Evolutionary conservation across 2,329 filamentous ascomycete genomes (phyloP), one percentile per base, ranked within the genome.

Genomic region (Venturia pyrina): DNA sequence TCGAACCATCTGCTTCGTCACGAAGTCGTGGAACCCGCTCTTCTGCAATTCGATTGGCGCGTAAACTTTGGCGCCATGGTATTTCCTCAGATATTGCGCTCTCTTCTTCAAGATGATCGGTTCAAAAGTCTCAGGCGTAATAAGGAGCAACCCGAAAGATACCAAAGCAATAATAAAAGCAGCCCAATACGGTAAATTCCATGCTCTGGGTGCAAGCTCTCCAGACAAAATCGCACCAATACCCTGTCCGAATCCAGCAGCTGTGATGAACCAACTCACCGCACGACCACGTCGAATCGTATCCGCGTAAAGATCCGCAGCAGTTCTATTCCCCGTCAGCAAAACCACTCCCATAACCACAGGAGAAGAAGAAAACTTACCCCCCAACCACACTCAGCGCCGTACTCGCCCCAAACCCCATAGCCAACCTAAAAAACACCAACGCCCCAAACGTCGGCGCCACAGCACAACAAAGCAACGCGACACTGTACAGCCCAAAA

Each of bases 361-460:
- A 1, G 13, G 28, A 4, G 1, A 11, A 53, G 48, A 4, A 3
- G 28, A 19, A 28, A 15, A 28, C 50, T 57, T 78, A 6, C 73
- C 75, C 5, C 76, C 78, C 76, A 10, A 75, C 75, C 1, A 80
- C 75, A 2, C 78, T 77, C 1, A 80, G 70, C 0, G 75, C 73
- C 5, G 74, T 72, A 19, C 69, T 66, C 19, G 69, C 72, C 46
- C 73, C 70, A 40, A 74, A 69, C 0, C 75, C 75, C 24, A 74
- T 72, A n/a, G 75, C 69, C 65, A 76, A 90, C 19, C 90, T 85
- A 71, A 85, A 87, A 66, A 92, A 82, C 28, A 90, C 78, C 28
- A 93, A 78, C 0, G 87, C 87, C 71, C 88, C 86, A 59, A 92
- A 80, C 68, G 87, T 87, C 71, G 90, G 86, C 67, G 75, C 73